Percentiles rank a stretch among this genome's conserved stretches.
Conservation (phyloP, 805 yeast genomes). For the Ogataea sp. region DNA sequence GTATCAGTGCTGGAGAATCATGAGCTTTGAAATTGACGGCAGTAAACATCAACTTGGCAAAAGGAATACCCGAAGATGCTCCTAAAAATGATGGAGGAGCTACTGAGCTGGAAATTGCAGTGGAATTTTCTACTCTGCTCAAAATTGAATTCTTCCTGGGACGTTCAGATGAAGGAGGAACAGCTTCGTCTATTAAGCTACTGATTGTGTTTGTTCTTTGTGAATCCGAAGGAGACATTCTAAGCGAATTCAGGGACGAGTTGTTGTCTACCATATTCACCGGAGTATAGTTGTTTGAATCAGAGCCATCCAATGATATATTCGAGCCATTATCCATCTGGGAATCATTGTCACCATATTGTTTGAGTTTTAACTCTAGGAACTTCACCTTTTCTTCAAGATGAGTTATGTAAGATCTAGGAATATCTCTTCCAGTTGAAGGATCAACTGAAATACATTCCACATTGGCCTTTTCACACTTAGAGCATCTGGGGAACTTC, state of each 20-base stretch:
- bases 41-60: conserved; percentile 69
- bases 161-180: not conserved
- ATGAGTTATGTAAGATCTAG: conserved; percentile 68
- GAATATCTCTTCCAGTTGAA: conserved; percentile 79
- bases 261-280: too few relatives aligned
- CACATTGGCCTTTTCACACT: conserved; percentile 53
- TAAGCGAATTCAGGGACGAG: too few relatives aligned
- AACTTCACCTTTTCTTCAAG: conserved; percentile 56
- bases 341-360: conserved; percentile 1
- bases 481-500: conserved; percentile 57
- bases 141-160: conserved; percentile 6
- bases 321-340: conserved; percentile 24
- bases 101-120: conserved; percentile 22
- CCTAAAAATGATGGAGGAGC: conserved; percentile 34
- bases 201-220: not conserved
- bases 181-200: not conserved
- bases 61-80: conserved; percentile 55
- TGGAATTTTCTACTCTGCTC: conserved; percentile 19
- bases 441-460: conserved; percentile 84
- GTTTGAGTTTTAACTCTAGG: conserved; percentile 44
- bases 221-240: too few relatives aligned
- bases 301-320: not conserved
- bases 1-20: conserved; percentile 1
- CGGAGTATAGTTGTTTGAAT: not conserved
- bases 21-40: conserved; percentile 53